Conservation (phyloP, 2,329 filamentous ascomycete species). For the Fusarium succisae region DNA sequence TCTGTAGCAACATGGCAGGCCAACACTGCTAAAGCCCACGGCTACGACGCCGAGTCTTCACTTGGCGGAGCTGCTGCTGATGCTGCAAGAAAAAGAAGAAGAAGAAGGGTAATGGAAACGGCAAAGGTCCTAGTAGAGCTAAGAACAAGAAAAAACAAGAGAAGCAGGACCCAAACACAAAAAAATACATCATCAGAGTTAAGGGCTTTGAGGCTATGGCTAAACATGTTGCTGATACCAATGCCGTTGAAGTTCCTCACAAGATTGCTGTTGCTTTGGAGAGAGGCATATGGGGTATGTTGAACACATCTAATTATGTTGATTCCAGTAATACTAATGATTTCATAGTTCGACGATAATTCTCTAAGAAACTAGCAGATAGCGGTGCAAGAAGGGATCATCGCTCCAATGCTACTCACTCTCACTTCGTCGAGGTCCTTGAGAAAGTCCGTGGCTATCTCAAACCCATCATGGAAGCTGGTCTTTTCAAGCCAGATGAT, state of each 20-base stretch:
- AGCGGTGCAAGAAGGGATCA: neutral
- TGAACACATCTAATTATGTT: neutral
- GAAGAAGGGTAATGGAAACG: constrained; percentile 10
- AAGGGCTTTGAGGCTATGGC: constrained; percentile 33
- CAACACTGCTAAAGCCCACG: constrained; percentile 24
- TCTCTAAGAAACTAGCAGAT: constrained; percentile 7
- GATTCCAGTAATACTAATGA: neutral
- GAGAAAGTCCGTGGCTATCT: constrained; percentile 31
- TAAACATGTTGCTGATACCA: constrained; percentile 9
- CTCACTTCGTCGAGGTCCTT: constrained; percentile 31
- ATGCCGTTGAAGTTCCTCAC: constrained; percentile 15
- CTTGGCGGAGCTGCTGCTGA: neutral
- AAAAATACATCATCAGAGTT: constrained; percentile 17
- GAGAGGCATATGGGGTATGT: constrained; percentile 24
- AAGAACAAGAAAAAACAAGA: neutral
- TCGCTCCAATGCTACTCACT: constrained; percentile 15
- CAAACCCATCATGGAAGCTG: constrained; percentile 17
- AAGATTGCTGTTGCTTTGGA: constrained; percentile 18
- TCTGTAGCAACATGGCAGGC: constrained; percentile 27
- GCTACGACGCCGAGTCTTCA: neutral
- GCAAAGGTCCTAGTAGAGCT: neutral
- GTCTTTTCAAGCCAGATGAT: neutral
- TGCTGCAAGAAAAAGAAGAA: neutral
- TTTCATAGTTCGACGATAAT: constrained; percentile 13
- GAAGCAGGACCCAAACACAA: neutral